Conservation (phyloP, 148 eudicot genomes). For the Diospyros lotus region DNA sequence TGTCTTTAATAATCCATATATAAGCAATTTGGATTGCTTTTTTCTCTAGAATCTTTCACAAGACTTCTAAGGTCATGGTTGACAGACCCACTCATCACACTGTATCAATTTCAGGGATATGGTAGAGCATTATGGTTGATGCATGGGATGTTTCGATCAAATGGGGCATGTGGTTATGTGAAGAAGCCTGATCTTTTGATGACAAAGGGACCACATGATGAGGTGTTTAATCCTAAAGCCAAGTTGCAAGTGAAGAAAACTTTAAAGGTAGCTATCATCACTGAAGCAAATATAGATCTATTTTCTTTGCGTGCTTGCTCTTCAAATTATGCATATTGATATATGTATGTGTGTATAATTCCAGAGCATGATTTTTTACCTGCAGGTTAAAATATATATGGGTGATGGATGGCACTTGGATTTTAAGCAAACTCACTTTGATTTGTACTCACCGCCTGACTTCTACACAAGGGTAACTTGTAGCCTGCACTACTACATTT, state of each 20-base stretch:
- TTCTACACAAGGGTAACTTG: constrained; percentile 68
- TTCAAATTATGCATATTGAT: no score
- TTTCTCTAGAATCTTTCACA: no score
- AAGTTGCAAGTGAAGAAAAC: constrained; percentile 48
- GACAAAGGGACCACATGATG: constrained; percentile 34
- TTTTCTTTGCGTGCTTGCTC: neutral
- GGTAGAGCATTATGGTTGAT: constrained; percentile 81
- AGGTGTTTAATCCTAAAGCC: constrained; percentile 60
- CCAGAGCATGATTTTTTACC: neutral
- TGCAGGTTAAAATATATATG: constrained; percentile 74
- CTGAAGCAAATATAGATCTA: neutral
- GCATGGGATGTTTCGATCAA: constrained; percentile 82
- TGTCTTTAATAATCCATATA: no score
- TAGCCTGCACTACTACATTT: neutral
- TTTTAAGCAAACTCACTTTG: constrained; percentile 81
- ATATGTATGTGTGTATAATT: neutral
- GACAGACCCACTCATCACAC: constrained; percentile 1
- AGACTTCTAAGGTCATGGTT: neutral
- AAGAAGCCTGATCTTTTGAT: constrained; percentile 66
- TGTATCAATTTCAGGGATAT: constrained; percentile 49
- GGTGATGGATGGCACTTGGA: constrained; percentile 93
- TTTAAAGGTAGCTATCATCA: constrained; percentile 39
- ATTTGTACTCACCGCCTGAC: constrained; percentile 77
- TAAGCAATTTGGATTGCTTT: no score
- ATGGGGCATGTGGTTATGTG: constrained; percentile 80